Conservation (phyloP, 164 flowering plant species). For the Nymphaea colorata region DNA sequence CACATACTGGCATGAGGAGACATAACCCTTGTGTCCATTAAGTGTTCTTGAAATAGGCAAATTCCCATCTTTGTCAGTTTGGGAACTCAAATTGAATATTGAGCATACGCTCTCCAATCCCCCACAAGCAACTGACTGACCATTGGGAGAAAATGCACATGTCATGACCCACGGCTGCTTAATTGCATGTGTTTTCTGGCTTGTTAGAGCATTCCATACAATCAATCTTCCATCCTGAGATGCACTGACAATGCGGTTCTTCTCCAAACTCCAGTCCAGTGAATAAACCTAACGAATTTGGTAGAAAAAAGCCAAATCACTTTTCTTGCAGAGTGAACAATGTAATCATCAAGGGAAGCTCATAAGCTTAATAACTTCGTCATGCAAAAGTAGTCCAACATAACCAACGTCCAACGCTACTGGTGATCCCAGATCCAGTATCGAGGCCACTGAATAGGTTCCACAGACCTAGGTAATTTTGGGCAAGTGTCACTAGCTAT, state of each 20-base stretch:
- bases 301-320: not conserved
- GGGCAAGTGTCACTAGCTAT: too few species aligned
- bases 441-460: too few species aligned
- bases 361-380: not conserved
- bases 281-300: constrained; percentile 64
- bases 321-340: not conserved
- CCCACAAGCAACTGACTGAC: constrained; percentile 97
- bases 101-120: constrained; percentile 95
- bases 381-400: not conserved
- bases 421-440: too few species aligned
- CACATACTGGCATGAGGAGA: constrained; percentile 87
- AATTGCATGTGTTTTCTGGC: constrained; percentile 96
- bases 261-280: constrained; percentile 85
- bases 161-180: constrained; percentile 99
- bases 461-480: too few species aligned
- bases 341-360: not conserved
- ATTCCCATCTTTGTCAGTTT: constrained; percentile 70
- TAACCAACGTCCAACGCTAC: not conserved
- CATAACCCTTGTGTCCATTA: constrained; percentile 90
- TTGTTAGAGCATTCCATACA: constrained; percentile 95
- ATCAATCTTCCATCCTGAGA: constrained; percentile 94
- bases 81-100: constrained; percentile 80
- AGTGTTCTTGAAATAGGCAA: constrained; percentile 63
- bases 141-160: constrained; percentile 88
- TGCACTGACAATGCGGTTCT: constrained; percentile 90